Evolutionary conservation across 1,284 basidiomycete genomes (phyloP), one percentile per base, ranked within the genome.

Genomic region (Clitocybe nebularis): DNA sequence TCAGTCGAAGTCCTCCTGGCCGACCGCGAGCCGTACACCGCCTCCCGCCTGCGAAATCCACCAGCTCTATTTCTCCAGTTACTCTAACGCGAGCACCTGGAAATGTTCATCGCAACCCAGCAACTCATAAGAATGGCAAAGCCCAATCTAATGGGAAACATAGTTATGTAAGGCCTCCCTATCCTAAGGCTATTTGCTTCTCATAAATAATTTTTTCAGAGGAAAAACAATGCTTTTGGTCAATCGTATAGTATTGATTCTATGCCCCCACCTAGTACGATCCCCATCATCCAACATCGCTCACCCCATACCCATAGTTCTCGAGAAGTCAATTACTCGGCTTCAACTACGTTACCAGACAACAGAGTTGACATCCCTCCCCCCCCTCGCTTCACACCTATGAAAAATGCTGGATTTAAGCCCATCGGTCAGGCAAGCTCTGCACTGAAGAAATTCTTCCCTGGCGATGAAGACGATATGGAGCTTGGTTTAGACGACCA

Each of bases 371-470:
- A 30, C 22, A 11, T 10, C 14, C 22, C 45, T 10, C 25, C 41
- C 13, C 30, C 44, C 36, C 25, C 44, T 24, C 35, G 33, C 32
- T 34, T 20, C 17, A 32, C 24, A 5, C 30, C 43, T 4, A 19
- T 28, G 16, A 26, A 20, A 21, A 11, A n/a, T 14, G 6, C 40
- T 9, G 78, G 78, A 9, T 85, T 86, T 62, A 83, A 75, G 53
- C 82, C 84, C 1, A 81, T 86, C 26, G 73, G 69, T 2, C 66
- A 70, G 47, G 47, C 72, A 6, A 84, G 71, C 51, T 81, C 77
- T 10, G 71, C 81, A 2, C 64, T 88, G 32, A 83, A 80, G 56
- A 73, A 70, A 49, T 87, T 88, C 59, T 88, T 88, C 55, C 84
- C 85, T 33, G 75, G 72, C 0, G 79, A 81, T 38, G 84, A 88